Base-by-base conservation (phyloP, 208 protist genomes). In the Crithidia sp. region DNA sequence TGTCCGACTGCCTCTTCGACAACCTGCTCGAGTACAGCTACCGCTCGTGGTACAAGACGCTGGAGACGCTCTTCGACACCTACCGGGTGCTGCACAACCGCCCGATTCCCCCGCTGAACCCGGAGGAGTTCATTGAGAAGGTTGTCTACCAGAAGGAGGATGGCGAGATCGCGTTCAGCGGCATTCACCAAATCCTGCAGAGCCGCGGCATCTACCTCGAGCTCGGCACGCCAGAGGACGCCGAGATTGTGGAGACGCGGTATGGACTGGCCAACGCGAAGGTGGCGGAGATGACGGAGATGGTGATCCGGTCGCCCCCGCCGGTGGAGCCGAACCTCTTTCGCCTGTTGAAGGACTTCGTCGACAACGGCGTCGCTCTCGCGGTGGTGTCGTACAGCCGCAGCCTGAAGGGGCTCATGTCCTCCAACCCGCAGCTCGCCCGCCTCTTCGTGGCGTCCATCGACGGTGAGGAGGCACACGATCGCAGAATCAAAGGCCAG, bases 201-300 rank as follows among this genome's bases (percentile, higher is more conserved):
- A 61, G 74, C 37, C 85, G 93, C 62, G 83, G 81, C 44, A 88
- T 97, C 50, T 75, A 90, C 62, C 73, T 96, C 12, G 90, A 92
- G 55, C 82, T 97, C 12, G 93, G 93, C 53, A 87, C 89, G 10
- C 88, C 91, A 5, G 85, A 93, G 57, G 93, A 97, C 63, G 91
- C 91, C 5, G 90, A 97, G 61, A 95, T 97, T 70, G 91, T 97
- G 0, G 90, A 96, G 80, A 97, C 93, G 36, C 87, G 89, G 19
- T 93, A 95, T 74, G 93, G 93, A 8, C 77, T 97, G 17, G 93
- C 90, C 14, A 97, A 97, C 71, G 89, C 90, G 28, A 97, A 97
- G 69, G 65, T 97, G 47, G 90, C 90, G 5, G 93, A 97, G 67
- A 89, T 97, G 88, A 73, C 66, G 10, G 93, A 97, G 71, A 79